These are phyloP conservation scores for Corchorus capsularis DNA, from an alignment of 345 rosid species.

Conservation along the genomic window DNA sequence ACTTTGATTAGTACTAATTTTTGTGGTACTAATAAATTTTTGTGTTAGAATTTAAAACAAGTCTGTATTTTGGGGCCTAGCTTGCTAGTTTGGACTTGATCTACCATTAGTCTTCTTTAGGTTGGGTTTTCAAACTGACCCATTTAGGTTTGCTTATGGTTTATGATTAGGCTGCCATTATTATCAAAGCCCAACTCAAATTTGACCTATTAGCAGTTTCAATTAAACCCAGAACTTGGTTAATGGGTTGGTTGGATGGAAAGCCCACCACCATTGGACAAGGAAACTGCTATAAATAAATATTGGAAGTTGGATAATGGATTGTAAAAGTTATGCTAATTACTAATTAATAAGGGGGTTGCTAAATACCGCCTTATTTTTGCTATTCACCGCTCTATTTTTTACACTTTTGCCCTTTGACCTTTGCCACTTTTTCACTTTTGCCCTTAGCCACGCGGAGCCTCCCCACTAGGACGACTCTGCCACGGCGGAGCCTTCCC, in stretches of 20 bases:
- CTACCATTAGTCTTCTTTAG: background rate
- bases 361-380: too few species aligned
- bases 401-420: too few species aligned
- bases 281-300: background rate
- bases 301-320: background rate
- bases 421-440: too few species aligned
- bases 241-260: background rate
- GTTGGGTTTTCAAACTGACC: background rate
- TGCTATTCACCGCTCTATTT: too few species aligned
- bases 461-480: too few species aligned
- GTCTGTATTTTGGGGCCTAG: background rate
- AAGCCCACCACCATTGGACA: background rate
- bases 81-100: background rate
- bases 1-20: background rate
- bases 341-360: too few species aligned
- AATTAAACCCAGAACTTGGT: background rate
- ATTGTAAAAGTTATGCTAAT: too few species aligned
- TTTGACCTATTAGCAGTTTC: background rate
- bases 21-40: background rate
- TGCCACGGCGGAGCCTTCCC: too few species aligned
- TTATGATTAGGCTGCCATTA: background rate
- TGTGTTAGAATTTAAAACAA: background rate
- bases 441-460: too few species aligned
- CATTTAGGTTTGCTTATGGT: background rate
- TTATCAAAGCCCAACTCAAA: background rate